A percentile compares a stretch with the other conserved stretches of the same genome.
Conservation (phyloP, 805 yeast species). For the Zygoascus flipseniorum region DNA sequence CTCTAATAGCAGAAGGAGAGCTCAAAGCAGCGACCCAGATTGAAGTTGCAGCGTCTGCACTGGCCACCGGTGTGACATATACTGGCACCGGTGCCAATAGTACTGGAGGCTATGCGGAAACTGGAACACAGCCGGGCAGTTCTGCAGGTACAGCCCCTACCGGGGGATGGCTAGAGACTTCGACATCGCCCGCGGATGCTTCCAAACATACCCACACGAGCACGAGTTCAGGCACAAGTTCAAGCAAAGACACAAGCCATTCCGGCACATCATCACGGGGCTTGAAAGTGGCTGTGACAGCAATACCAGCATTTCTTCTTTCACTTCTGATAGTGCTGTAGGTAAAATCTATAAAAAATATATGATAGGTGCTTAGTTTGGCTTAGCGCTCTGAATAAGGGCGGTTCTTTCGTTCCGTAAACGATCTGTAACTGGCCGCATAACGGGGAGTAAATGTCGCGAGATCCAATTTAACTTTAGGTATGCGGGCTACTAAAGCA, state of each 20-base stretch:
- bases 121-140: background rate
- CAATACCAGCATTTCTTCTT: background rate
- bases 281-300: background rate
- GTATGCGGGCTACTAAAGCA: too few relatives aligned
- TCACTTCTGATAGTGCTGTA: background rate
- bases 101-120: too few relatives aligned
- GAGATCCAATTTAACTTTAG: too few relatives aligned
- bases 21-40: background rate
- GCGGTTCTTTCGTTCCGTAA: too few relatives aligned
- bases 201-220: background rate
- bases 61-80: background rate
- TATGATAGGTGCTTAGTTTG: too few relatives aligned
- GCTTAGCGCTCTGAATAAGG: too few relatives aligned
- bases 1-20: background rate
- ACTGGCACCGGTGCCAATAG: background rate
- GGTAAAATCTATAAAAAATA: too few relatives aligned
- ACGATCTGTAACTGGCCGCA: too few relatives aligned
- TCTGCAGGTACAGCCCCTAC: background rate
- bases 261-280: background rate
- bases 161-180: background rate
- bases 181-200: background rate
- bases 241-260: background rate
- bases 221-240: background rate
- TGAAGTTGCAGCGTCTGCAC: background rate
- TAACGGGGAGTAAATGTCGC: too few relatives aligned